These are phyloP conservation scores for Monilinia vaccinii-corymbosi DNA, from an alignment of 2,329 filamentous ascomycete species.

Conservation along the genomic window DNA sequence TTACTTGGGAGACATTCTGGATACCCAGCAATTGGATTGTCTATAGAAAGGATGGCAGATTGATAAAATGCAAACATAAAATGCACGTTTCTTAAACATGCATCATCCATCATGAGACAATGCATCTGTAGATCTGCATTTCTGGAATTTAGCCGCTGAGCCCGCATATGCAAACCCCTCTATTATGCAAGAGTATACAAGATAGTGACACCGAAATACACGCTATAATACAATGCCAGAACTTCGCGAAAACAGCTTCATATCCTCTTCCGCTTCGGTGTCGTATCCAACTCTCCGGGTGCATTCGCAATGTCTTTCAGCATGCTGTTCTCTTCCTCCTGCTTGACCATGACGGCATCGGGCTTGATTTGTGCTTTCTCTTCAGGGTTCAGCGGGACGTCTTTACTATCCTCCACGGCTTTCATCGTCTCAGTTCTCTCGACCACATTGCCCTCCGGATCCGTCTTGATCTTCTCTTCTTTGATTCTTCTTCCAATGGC, in stretches of 20 bases:
- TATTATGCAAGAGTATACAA: neutral
- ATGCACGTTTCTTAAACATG: neutral
- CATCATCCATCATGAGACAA: neutral
- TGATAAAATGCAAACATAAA: neutral
- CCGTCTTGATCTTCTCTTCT: constrained; percentile 31
- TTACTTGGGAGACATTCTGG: neutral
- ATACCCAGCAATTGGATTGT: neutral
- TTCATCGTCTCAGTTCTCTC: constrained; percentile 29
- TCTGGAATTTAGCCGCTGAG: neutral
- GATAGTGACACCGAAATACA: neutral
- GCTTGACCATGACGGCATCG: neutral
- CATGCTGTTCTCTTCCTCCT: neutral
- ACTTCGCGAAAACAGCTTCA: neutral
- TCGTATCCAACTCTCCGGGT: constrained; percentile 11
- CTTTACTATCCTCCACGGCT: constrained; percentile 23
- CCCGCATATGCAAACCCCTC: neutral
- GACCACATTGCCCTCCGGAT: constrained; percentile 27
- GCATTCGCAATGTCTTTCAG: constrained; percentile 17
- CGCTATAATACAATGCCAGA: neutral
- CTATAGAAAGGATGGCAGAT: neutral
- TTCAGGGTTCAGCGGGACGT: neutral
- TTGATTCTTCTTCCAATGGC: constrained; percentile 45
- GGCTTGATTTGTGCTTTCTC: neutral
- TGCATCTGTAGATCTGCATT: neutral
- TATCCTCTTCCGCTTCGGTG: constrained; percentile 6